phyloP scores from a whole-genome alignment of 176 grass and related monocot genomes.

The Ananas comosus region DNA sequence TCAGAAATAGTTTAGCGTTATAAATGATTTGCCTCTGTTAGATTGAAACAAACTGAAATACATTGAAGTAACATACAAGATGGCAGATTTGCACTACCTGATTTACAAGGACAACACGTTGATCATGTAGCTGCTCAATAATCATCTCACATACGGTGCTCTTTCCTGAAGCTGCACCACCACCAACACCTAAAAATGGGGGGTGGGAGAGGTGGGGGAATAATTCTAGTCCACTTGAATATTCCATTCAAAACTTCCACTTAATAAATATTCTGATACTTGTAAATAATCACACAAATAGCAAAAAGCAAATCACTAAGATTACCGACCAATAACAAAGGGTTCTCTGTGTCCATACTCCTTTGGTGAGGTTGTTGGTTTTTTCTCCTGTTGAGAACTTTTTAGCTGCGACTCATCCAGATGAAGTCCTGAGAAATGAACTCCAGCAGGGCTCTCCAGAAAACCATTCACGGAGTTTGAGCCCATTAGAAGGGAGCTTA shows the following conservation, averaged over 20 bases:
- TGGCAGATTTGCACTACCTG: conserved; percentile 28
- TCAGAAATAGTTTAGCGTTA: too few species aligned
- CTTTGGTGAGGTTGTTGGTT: neutral
- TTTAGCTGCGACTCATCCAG: neutral
- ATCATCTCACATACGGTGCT: conserved; percentile 76
- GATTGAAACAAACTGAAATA: neutral
- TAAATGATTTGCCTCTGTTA: neutral
- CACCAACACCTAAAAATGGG: conserved; percentile 37
- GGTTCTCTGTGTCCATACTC: conserved; percentile 1
- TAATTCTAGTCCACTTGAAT: too few species aligned
- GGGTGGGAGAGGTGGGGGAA: too few species aligned
- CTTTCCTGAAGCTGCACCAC: conserved; percentile 69
- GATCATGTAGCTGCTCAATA: conserved; percentile 59
- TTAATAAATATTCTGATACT: neutral
- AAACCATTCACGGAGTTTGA: neutral
- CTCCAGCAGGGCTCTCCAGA: neutral
- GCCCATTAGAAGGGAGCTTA: neutral
- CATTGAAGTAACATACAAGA: neutral
- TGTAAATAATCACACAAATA: neutral
- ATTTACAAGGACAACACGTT: conserved; percentile 64
- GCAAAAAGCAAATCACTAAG: neutral
- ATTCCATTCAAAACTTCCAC: too few species aligned
- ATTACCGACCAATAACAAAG: neutral
- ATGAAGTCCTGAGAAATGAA: conserved; percentile 2
- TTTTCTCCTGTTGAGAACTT: neutral